Conservation (phyloP, 2,329 filamentous ascomycete species). For the Aspergillus proliferans region DNA sequence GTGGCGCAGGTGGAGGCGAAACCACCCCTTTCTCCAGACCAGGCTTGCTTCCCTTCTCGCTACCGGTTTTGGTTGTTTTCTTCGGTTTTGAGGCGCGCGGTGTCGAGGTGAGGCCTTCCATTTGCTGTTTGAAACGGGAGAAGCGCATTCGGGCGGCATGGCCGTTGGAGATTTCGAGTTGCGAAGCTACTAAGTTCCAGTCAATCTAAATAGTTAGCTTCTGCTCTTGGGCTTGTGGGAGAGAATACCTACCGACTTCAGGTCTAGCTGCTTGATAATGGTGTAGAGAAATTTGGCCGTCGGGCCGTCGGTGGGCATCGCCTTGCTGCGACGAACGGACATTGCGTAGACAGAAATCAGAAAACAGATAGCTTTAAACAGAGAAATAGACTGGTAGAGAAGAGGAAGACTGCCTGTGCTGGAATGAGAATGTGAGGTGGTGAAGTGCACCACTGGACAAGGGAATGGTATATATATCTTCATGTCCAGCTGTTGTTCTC, state of each 20-base stretch:
- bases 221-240: conserved; percentile 1
- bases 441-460: conserved; percentile 5
- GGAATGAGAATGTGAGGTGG: conserved; percentile 1
- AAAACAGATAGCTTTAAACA: background rate
- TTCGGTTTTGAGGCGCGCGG: conserved; percentile 18
- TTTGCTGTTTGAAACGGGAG: conserved; percentile 48
- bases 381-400: background rate
- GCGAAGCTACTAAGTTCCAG: conserved; percentile 46
- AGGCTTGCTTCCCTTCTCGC: conserved; percentile 11
- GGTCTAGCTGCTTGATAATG: conserved; percentile 50
- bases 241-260: conserved; percentile 41
- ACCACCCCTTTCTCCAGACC: conserved; percentile 5
- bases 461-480: no score
- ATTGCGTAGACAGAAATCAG: conserved; percentile 10
- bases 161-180: conserved; percentile 49
- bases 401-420: background rate
- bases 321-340: conserved; percentile 36
- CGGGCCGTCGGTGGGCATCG: conserved; percentile 44
- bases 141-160: conserved; percentile 55
- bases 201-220: conserved; percentile 40
- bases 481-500: no score
- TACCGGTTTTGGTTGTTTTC: conserved; percentile 13
- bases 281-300: conserved; percentile 50
- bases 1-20: conserved; percentile 6
- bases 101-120: conserved; percentile 39